phyloP scores from a whole-genome alignment of 2,329 filamentous ascomycete species.

The Ceratocystis ficicola region DNA sequence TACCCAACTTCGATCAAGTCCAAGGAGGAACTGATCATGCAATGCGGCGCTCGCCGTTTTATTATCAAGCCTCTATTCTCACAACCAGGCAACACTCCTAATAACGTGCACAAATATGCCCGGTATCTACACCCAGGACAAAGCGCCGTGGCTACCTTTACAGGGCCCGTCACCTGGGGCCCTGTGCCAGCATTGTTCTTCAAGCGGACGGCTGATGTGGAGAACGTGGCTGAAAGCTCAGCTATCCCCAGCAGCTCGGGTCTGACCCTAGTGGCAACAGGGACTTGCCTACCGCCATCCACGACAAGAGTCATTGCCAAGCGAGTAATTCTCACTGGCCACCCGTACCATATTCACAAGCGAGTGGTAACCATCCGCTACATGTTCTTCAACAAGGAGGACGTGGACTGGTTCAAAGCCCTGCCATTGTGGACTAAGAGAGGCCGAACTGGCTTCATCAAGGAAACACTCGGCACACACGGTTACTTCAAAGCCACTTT shows the following conservation, averaged over 20 bases:
- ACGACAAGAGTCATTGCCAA: conserved; percentile 79
- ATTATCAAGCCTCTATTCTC: conserved; percentile 86
- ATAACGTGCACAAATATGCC: conserved; percentile 95
- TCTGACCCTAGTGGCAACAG: conserved; percentile 69
- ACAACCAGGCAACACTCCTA: conserved; percentile 75
- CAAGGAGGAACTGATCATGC: conserved; percentile 83
- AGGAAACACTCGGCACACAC: conserved; percentile 88
- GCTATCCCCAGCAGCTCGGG: conserved; percentile 33
- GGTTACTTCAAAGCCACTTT: conserved; percentile 99
- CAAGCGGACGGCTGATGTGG: conserved; percentile 42
- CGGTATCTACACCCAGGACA: conserved; percentile 84
- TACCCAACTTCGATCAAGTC: conserved; percentile 66
- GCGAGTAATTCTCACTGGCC: conserved; percentile 82
- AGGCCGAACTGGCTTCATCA: conserved; percentile 79
- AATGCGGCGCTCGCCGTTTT: conserved; percentile 79
- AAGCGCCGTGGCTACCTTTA: conserved; percentile 78
- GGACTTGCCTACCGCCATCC: conserved; percentile 69
- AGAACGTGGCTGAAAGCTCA: conserved; percentile 33
- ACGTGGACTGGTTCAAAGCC: conserved; percentile 96
- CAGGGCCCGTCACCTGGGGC: conserved; percentile 86
- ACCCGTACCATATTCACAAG: conserved; percentile 98
- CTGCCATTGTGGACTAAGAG: conserved; percentile 87
- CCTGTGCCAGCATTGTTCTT: conserved; percentile 84
- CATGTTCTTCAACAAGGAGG: conserved; percentile 98
- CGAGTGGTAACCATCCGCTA: conserved; percentile 92